phyloP scores from a whole-genome alignment of 805 yeast genomes.

The Priceomyces castillae region DNA sequence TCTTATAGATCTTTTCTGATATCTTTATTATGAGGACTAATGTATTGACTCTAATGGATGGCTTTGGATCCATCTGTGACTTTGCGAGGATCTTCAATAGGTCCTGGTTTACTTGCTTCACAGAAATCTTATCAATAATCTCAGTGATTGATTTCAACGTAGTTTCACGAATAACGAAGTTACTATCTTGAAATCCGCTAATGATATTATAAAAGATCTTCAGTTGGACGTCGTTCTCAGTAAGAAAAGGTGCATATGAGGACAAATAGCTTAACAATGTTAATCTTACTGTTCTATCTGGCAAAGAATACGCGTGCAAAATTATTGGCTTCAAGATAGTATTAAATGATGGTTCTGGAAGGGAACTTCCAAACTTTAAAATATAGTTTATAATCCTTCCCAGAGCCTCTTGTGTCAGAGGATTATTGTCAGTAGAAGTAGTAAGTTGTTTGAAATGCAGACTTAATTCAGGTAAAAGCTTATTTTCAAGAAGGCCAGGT shows the following conservation, averaged over 20 bases:
- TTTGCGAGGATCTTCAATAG: slow-evolving; percentile 76
- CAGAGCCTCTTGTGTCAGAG: slow-evolving; percentile 35
- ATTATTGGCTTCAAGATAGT: slow-evolving; percentile 56
- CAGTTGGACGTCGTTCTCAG: slow-evolving; percentile 62
- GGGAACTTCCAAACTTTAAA: slow-evolving; percentile 31
- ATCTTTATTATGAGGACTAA: slow-evolving; percentile 66
- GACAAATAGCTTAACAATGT: slow-evolving; percentile 66
- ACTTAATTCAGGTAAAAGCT: slow-evolving; percentile 69
- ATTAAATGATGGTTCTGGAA: slow-evolving; percentile 34
- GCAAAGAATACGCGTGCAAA: slow-evolving; percentile 57
- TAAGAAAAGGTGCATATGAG: slow-evolving; percentile 46
- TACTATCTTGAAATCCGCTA: slow-evolving; percentile 86
- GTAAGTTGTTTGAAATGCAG: slow-evolving; percentile 37
- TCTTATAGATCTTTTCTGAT: slow-evolving; percentile 53
- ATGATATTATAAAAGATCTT: slow-evolving; percentile 64
- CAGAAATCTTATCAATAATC: slow-evolving; percentile 63
- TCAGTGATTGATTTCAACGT: slow-evolving; percentile 67
- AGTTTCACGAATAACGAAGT: slow-evolving; percentile 73
- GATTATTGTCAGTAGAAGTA: slow-evolving; percentile 26
- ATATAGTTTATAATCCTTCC: slow-evolving; percentile 41
- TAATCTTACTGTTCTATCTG: slow-evolving; percentile 77
- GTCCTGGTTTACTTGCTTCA: slow-evolving; percentile 84
- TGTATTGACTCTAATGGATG: slow-evolving; percentile 77
- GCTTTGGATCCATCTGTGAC: slow-evolving; percentile 71
- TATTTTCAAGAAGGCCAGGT: slow-evolving; percentile 53